Evolutionary conservation across 78 protist species (phyloP).

Genomic region (Dictyostelium intermedium): DNA sequence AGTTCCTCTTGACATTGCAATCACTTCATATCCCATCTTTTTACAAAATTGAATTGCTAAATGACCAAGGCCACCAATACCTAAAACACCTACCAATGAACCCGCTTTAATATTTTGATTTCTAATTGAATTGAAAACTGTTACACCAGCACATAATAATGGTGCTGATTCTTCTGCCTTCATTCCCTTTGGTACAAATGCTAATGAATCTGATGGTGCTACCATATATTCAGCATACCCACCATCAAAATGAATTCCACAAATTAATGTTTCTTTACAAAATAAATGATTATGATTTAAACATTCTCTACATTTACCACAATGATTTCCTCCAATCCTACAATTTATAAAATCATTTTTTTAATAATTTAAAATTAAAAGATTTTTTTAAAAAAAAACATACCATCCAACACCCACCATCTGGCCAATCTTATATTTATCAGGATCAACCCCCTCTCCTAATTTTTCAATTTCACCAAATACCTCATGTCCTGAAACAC

Average conservation of each 20-base stretch:
- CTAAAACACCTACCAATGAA: constrained; percentile 29
- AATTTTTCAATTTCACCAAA: constrained; percentile 46
- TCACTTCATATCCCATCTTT: constrained; percentile 56
- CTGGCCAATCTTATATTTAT: constrained; percentile 32
- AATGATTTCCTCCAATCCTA: neutral
- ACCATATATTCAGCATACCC: constrained; percentile 65
- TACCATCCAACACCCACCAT: constrained; percentile 75
- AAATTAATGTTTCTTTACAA: neutral
- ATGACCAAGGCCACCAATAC: constrained; percentile 88
- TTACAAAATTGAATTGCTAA: constrained; percentile 79
- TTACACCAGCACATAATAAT: constrained; percentile 85
- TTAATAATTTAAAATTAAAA: neutral
- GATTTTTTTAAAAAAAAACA: neutral
- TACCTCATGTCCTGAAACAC: constrained; percentile 56
- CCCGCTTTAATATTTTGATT: constrained; percentile 50
- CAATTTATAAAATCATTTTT: too few relatives aligned
- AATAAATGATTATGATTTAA: neutral
- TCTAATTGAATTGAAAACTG: constrained; percentile 55
- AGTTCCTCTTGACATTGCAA: constrained; percentile 29
- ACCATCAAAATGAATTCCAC: constrained; percentile 31
- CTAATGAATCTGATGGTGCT: constrained; percentile 8
- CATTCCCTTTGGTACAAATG: constrained; percentile 46
- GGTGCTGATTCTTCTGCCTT: constrained; percentile 25
- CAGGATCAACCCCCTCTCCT: constrained; percentile 58
- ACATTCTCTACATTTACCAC: constrained; percentile 59